phyloP scores from a whole-genome alignment of 2,329 filamentous ascomycete species.

The Cladosporium sp. region DNA sequence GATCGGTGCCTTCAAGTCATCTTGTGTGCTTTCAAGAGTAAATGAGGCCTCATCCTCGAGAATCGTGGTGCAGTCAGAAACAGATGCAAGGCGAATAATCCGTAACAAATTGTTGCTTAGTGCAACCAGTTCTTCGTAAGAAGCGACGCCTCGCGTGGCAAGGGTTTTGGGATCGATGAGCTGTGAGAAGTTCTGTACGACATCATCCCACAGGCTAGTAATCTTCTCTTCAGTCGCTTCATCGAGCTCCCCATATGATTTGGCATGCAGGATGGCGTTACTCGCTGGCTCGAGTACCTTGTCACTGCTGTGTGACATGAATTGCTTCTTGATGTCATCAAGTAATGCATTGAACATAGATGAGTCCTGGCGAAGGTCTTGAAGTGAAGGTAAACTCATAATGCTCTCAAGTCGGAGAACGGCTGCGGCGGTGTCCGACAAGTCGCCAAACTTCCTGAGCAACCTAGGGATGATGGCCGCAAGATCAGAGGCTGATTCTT shows the following conservation, averaged over 20 bases:
- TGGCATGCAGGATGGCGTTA: slow-evolving; percentile 75
- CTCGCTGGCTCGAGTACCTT: slow-evolving; percentile 80
- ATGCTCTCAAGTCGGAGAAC: slow-evolving; percentile 82
- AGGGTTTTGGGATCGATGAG: slow-evolving; percentile 65
- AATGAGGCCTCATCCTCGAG: slow-evolving; percentile 57
- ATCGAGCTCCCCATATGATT: slow-evolving; percentile 80
- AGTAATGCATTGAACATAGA: slow-evolving; percentile 74
- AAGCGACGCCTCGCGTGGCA: slow-evolving; percentile 64
- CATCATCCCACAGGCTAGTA: slow-evolving; percentile 78
- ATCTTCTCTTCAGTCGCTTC: slow-evolving; percentile 80
- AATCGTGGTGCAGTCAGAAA: slow-evolving; percentile 66
- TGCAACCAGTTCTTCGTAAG: slow-evolving; percentile 41
- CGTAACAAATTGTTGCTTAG: slow-evolving; percentile 31
- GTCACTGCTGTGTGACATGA: slow-evolving; percentile 84
- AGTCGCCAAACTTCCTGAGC: slow-evolving; percentile 88
- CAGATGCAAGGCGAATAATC: slow-evolving; percentile 25
- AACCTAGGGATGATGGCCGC: slow-evolving; percentile 76
- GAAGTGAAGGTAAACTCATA: slow-evolving; percentile 80
- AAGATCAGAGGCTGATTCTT: slow-evolving; percentile 72
- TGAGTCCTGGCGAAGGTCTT: slow-evolving; percentile 81
- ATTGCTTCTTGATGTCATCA: slow-evolving; percentile 90
- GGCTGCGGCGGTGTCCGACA: slow-evolving; percentile 76
- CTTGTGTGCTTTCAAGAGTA: background rate
- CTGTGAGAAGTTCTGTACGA: slow-evolving; percentile 65
- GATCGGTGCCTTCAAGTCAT: slow-evolving; percentile 44